Percentiles rank a stretch among this genome's conserved stretches.
Evolutionary conservation across 805 yeast genomes (phyloP).

Genomic region (Wickerhamiella slavikovae): DNA sequence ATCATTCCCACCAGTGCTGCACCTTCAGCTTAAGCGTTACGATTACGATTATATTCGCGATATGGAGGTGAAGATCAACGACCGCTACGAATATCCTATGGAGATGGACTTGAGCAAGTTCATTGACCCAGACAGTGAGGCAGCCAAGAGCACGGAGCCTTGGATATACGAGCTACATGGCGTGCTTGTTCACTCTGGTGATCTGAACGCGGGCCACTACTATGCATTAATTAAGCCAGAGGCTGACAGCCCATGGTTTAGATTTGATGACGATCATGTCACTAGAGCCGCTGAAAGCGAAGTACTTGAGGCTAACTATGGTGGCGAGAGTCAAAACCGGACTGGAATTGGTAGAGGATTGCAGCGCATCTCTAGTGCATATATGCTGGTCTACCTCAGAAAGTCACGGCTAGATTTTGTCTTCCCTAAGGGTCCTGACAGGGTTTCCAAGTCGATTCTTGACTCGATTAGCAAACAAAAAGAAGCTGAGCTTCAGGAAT

Average conservation of each 20-base stretch:
- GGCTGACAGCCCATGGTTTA: conserved; percentile 50
- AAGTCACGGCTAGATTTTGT: conserved; percentile 35
- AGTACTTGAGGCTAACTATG: conserved; percentile 84
- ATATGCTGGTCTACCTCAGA: conserved; percentile 85
- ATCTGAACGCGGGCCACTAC: conserved; percentile 88
- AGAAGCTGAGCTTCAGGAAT: too few species aligned
- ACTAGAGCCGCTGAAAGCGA: conserved; percentile 68
- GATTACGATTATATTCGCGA: conserved; percentile 87
- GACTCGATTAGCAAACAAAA: too few species aligned
- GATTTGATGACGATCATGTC: conserved; percentile 91
- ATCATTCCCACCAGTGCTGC: conserved; percentile 79
- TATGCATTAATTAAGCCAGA: conserved; percentile 83
- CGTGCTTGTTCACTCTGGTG: conserved; percentile 90
- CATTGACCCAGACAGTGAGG: conserved; percentile 29
- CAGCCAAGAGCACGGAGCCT: conserved; percentile 26
- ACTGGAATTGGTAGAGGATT: conserved; percentile 17
- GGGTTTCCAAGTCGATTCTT: conserved; percentile 50
- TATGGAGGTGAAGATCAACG: conserved; percentile 76
- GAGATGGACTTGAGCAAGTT: conserved; percentile 62
- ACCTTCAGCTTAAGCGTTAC: conserved; percentile 80
- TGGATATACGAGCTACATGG: conserved; percentile 79
- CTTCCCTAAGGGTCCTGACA: conserved; percentile 32
- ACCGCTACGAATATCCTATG: conserved; percentile 75
- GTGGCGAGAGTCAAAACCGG: conserved; percentile 32
- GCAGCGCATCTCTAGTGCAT: conserved; percentile 81